These are phyloP conservation scores for Juglanconis juglandina DNA, from an alignment of 2,329 filamentous ascomycete species.

Conservation along the genomic window DNA sequence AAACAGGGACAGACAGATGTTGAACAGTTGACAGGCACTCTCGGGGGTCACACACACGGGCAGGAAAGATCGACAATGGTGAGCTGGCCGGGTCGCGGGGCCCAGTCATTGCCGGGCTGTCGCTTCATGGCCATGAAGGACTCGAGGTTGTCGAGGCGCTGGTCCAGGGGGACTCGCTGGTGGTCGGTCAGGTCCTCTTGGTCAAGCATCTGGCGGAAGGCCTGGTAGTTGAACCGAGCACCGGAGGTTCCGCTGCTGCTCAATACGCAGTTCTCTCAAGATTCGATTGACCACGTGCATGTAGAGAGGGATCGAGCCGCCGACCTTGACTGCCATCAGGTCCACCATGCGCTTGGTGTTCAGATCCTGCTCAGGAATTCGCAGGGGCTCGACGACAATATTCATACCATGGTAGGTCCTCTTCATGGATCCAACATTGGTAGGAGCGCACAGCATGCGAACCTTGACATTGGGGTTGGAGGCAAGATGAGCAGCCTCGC, in stretches of 20 bases:
- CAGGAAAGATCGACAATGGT: constrained; percentile 62
- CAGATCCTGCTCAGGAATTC: constrained; percentile 48
- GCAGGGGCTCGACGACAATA: constrained; percentile 47
- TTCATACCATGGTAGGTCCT: constrained; percentile 40
- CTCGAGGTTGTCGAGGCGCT: constrained; percentile 60
- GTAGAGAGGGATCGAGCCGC: constrained; percentile 47
- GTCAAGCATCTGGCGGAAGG: constrained; percentile 40
- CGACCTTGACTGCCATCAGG: constrained; percentile 51
- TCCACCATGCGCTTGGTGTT: constrained; percentile 57
- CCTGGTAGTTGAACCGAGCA: constrained; percentile 44
- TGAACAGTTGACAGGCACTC: constrained; percentile 68
- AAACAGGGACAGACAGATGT: constrained; percentile 66
- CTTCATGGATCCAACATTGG: constrained; percentile 43
- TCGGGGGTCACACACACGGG: constrained; percentile 67
- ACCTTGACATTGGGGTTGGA: constrained; percentile 42
- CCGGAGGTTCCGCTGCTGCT: constrained; percentile 34
- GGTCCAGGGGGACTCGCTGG: constrained; percentile 53
- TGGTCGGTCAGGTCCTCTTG: constrained; percentile 37
- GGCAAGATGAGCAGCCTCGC: constrained; percentile 57
- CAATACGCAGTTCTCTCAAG: constrained; percentile 51
- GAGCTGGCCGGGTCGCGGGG: constrained; percentile 26
- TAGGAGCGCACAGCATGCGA: constrained; percentile 52
- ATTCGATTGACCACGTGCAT: constrained; percentile 53
- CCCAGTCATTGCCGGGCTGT: constrained; percentile 1
- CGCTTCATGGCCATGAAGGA: constrained; percentile 49